These are phyloP conservation scores for Stemphylium lycopersici DNA, from an alignment of 2,329 filamentous ascomycete species.

Conservation along the genomic window DNA sequence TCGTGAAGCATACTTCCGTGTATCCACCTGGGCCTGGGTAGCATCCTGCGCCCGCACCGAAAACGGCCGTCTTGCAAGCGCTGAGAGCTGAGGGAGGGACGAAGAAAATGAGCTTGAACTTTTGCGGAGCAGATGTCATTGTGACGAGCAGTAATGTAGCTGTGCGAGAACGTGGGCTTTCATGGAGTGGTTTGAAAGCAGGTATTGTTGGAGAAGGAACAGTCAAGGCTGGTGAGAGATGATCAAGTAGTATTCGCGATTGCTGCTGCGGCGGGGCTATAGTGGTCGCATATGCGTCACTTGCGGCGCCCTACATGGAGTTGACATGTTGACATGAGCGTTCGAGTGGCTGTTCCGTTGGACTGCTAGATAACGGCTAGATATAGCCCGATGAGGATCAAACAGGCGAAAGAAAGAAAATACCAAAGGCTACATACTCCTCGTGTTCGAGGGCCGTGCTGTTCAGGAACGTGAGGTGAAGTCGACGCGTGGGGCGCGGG, in stretches of 20 bases:
- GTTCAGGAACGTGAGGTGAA: background rate
- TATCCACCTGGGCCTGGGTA: constrained; percentile 52
- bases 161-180: background rate
- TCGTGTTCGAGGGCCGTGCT: background rate
- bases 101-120: constrained; percentile 56
- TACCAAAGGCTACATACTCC: background rate
- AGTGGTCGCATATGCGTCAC: background rate
- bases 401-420: background rate
- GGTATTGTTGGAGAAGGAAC: too few relatives aligned
- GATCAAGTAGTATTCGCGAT: background rate
- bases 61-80: constrained; percentile 53
- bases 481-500: constrained; percentile 15
- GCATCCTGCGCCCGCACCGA: constrained; percentile 53
- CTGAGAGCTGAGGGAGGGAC: constrained; percentile 47
- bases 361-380: background rate
- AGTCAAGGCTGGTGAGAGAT: background rate
- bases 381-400: background rate
- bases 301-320: background rate
- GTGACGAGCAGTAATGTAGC: background rate
- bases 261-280: background rate
- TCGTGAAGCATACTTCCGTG: constrained; percentile 52
- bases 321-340: background rate
- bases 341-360: background rate
- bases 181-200: background rate
- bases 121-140: constrained; percentile 18